phyloP scores from a whole-genome alignment of 441 rosid species.

The Pelargonium citronellum region DNA sequence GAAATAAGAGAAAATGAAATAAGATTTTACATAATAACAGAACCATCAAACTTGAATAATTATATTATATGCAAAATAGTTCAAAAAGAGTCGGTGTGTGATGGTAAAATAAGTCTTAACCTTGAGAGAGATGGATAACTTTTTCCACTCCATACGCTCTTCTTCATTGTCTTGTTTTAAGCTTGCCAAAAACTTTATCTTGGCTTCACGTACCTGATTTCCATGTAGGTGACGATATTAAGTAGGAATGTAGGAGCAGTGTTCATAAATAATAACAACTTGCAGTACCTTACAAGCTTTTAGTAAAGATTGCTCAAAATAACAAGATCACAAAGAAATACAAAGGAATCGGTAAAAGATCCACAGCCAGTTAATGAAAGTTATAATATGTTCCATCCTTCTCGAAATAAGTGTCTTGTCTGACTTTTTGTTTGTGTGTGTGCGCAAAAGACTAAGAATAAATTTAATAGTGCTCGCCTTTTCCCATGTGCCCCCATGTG shows the following conservation, averaged over 20 bases:
- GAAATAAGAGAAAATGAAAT: slow-evolving; percentile 6
- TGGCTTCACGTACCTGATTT: slow-evolving; percentile 75
- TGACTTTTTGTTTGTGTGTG: too few relatives aligned
- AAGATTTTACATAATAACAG: not conserved
- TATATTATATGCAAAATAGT: not conserved
- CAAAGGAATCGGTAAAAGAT: not conserved
- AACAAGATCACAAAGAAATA: not conserved
- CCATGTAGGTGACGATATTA: slow-evolving; percentile 18
- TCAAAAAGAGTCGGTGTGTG: not conserved
- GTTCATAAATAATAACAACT: slow-evolving; percentile 18
- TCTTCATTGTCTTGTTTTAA: slow-evolving; percentile 70
- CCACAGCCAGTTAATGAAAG: too few relatives aligned
- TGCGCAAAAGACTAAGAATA: too few relatives aligned
- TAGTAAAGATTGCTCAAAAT: not conserved
- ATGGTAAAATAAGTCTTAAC: slow-evolving; percentile 28
- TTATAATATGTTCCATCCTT: too few relatives aligned
- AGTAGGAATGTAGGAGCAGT: slow-evolving; percentile 1
- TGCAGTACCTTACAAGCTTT: not conserved
- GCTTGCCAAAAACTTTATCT: slow-evolving; percentile 67
- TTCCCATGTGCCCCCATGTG: too few relatives aligned
- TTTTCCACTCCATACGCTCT: slow-evolving; percentile 74
- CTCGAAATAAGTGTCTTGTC: too few relatives aligned
- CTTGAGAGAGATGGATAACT: slow-evolving; percentile 60
- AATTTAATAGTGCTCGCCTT: too few relatives aligned
- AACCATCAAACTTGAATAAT: not conserved